Conservation (phyloP, 352 stramenopile species). For the Phytophthora uliginosa region DNA sequence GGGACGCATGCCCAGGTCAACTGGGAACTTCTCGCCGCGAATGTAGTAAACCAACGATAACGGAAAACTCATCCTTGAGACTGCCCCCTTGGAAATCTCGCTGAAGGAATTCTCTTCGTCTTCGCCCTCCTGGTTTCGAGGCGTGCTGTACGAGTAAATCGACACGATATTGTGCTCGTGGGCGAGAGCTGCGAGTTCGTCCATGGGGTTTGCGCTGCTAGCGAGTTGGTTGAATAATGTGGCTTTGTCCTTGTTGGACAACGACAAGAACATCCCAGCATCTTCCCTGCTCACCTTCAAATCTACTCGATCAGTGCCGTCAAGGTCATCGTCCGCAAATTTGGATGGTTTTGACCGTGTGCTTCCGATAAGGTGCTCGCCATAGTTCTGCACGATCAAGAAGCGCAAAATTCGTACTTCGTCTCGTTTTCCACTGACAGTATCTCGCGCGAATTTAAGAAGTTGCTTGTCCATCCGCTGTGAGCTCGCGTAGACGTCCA, state of each 20-base stretch:
- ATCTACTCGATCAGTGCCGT: slow-evolving; percentile 61
- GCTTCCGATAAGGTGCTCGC: slow-evolving; percentile 72
- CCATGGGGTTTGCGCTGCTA: slow-evolving; percentile 26
- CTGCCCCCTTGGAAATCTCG: slow-evolving; percentile 31
- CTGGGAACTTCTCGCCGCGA: slow-evolving; percentile 75
- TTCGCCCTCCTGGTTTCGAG: slow-evolving; percentile 17
- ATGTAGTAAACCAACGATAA: slow-evolving; percentile 85
- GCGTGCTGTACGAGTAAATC: slow-evolving; percentile 56
- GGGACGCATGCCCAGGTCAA: slow-evolving; percentile 63
- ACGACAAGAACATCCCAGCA: slow-evolving; percentile 39
- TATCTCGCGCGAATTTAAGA: slow-evolving; percentile 56
- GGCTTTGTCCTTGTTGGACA: slow-evolving; percentile 60
- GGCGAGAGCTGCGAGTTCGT: slow-evolving; percentile 72
- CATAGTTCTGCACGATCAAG: slow-evolving; percentile 83
- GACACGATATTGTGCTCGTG: slow-evolving; percentile 67
- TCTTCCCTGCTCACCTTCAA: slow-evolving; percentile 63
- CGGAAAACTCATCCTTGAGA: slow-evolving; percentile 73
- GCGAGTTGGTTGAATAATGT: slow-evolving; percentile 68
- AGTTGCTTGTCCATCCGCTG: slow-evolving; percentile 63
- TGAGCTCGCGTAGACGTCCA: slow-evolving; percentile 74
- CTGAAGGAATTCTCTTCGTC: slow-evolving; percentile 20
- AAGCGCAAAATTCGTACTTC: slow-evolving; percentile 69
- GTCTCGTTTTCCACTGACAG: slow-evolving; percentile 37
- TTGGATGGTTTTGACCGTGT: slow-evolving; percentile 32
- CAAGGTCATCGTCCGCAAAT: slow-evolving; percentile 62